phyloP scores from a whole-genome alignment of 345 rosid species.

The Boechera divaricarpa region DNA sequence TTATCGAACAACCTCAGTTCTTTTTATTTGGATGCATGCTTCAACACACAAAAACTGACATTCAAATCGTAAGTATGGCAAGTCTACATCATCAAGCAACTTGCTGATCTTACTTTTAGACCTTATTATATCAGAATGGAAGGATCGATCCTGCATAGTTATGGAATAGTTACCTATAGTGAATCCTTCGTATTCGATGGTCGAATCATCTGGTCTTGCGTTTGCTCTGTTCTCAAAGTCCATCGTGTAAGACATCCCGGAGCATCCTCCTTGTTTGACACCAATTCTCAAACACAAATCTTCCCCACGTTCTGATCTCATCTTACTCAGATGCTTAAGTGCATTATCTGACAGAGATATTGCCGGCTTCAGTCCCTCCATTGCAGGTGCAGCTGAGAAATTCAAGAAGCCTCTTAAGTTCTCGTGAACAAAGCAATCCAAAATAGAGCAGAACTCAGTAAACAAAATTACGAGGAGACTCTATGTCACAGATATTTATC shows the following conservation, averaged over 20 bases:
- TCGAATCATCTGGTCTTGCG: constrained; percentile 78
- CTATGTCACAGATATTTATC: not conserved
- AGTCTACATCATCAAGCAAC: constrained; percentile 13
- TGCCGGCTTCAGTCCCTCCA: constrained; percentile 75
- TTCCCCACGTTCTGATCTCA: constrained; percentile 70
- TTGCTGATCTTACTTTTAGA: not conserved
- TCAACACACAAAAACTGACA: constrained; percentile 4
- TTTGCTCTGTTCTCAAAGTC: constrained; percentile 76
- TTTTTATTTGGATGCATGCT: not conserved
- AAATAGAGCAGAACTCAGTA: constrained; percentile 10
- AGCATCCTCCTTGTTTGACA: constrained; percentile 94
- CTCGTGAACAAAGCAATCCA: constrained; percentile 2
- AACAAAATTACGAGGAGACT: not conserved
- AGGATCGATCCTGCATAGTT: not conserved
- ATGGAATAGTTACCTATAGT: constrained; percentile 61
- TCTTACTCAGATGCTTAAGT: constrained; percentile 78
- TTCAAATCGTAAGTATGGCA: not conserved
- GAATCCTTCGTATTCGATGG: constrained; percentile 76
- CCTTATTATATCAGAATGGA: not conserved
- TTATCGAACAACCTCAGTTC: not conserved
- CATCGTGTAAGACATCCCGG: constrained; percentile 97
- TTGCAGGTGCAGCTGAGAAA: constrained; percentile 50
- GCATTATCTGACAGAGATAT: constrained; percentile 75
- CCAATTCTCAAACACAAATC: constrained; percentile 93
- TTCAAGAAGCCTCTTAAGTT: constrained; percentile 11